These are phyloP conservation scores for Lobulomyces angularis DNA, from an alignment of 192 early-diverging fungal genomes.

Conservation along the genomic window DNA sequence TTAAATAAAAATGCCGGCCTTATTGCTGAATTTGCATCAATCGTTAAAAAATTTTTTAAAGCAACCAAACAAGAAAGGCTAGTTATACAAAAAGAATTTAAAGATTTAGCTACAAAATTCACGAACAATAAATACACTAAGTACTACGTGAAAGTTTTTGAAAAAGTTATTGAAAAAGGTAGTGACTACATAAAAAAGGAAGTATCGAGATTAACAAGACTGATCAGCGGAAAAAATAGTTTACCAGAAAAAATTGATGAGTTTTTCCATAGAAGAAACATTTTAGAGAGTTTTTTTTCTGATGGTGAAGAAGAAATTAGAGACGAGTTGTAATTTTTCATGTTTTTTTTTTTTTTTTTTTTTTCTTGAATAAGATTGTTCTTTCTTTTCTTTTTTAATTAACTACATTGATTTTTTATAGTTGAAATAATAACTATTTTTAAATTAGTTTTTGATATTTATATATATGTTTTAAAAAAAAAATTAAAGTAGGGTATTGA, in stretches of 20 bases:
- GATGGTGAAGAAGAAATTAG: too few relatives aligned
- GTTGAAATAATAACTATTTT: too few relatives aligned
- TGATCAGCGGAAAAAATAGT: constrained; percentile 55
- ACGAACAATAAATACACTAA: constrained; percentile 42
- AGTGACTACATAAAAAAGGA: constrained; percentile 68
- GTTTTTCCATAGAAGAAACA: constrained; percentile 78
- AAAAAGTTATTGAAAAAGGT: constrained; percentile 57
- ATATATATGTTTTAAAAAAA: too few relatives aligned
- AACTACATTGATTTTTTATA: too few relatives aligned
- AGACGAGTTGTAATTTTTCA: too few relatives aligned
- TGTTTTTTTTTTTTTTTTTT: too few relatives aligned
- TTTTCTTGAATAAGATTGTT: too few relatives aligned
- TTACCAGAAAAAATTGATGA: constrained; percentile 64
- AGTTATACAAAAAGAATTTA: constrained; percentile 24
- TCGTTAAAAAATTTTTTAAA: constrained; percentile 50
- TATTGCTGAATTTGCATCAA: constrained; percentile 41
- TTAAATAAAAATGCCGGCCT: constrained; percentile 52
- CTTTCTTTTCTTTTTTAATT: too few relatives aligned
- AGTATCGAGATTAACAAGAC: constrained; percentile 65
- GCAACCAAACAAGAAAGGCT: constrained; percentile 28
- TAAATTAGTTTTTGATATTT: too few relatives aligned
- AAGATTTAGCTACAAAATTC: constrained; percentile 23
- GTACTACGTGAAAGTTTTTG: constrained; percentile 88
- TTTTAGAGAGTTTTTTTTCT: too few relatives aligned
- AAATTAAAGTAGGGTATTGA: too few relatives aligned